Evolutionary conservation across 164 flowering plant species (phyloP).

Genomic region (Vitis amurensis): DNA sequence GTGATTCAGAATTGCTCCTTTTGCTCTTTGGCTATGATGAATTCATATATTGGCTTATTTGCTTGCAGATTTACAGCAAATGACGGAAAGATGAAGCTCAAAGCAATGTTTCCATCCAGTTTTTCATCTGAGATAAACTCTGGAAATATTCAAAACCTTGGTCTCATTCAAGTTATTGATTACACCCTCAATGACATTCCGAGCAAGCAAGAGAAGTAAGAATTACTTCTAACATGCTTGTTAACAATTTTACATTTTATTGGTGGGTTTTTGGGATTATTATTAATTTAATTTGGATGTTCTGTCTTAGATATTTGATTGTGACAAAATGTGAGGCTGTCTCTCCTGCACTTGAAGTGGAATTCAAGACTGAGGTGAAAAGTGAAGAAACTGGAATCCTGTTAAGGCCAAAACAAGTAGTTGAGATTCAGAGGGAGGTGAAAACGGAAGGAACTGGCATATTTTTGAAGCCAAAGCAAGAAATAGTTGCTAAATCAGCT

Average conservation of each 20-base stretch:
- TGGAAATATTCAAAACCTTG: conserved; percentile 80
- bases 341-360: conserved; percentile 75
- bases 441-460: conserved; percentile 44
- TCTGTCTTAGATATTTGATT: conserved; percentile 44
- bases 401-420: conserved; percentile 33
- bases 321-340: conserved; percentile 77
- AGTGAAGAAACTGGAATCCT: conserved; percentile 32
- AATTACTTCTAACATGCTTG: neutral
- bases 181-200: conserved; percentile 81
- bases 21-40: neutral
- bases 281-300: neutral
- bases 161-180: conserved; percentile 69
- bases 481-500: conserved; percentile 72
- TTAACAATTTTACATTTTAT: neutral
- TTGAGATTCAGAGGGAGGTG: conserved; percentile 12
- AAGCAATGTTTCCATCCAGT: conserved; percentile 58
- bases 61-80: conserved; percentile 59
- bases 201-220: conserved; percentile 75
- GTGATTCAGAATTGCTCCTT: neutral
- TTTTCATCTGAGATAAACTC: conserved; percentile 58
- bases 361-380: conserved; percentile 43
- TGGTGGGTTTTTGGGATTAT: neutral
- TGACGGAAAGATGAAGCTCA: conserved; percentile 78
- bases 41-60: neutral
- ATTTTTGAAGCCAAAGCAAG: conserved; percentile 78